These are phyloP conservation scores for Deinandra increscens DNA, from an alignment of 129 eudicot species.

Conservation along the genomic window DNA sequence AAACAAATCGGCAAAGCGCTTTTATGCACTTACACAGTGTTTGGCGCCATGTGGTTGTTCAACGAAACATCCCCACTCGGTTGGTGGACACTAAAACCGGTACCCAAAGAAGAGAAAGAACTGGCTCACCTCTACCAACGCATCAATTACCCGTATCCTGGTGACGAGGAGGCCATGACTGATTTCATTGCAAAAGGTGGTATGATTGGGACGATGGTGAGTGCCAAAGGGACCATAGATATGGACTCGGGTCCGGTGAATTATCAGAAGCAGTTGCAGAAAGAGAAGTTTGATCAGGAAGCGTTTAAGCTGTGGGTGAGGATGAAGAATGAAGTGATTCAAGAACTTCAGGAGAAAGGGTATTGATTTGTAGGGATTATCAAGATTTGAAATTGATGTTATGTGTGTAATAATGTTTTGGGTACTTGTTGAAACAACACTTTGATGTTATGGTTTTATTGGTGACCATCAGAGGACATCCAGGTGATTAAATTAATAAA, in stretches of 20 bases:
- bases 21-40: constrained; percentile 70
- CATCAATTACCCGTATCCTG: constrained; percentile 81
- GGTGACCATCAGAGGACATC: too few species aligned
- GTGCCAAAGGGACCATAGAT: constrained; percentile 75
- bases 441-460: too few species aligned
- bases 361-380: constrained; percentile 54
- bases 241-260: constrained; percentile 59
- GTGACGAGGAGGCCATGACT: constrained; percentile 91
- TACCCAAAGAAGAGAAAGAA: constrained; percentile 89
- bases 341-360: constrained; percentile 90
- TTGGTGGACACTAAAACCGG: constrained; percentile 91
- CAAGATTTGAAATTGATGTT: constrained; percentile 13
- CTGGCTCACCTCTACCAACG: constrained; percentile 76
- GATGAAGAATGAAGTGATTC: constrained; percentile 91
- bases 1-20: constrained; percentile 82
- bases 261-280: constrained; percentile 90
- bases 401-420: constrained; percentile 21
- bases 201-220: constrained; percentile 86
- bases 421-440: too few species aligned
- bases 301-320: constrained; percentile 84
- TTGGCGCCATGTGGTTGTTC: constrained; percentile 74
- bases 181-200: constrained; percentile 88
- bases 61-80: constrained; percentile 95
- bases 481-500: too few species aligned
- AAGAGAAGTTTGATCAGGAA: constrained; percentile 85